These are phyloP conservation scores for Aegilops umbellulata DNA, from an alignment of 176 grass and related monocot genomes.

Conservation along the genomic window DNA sequence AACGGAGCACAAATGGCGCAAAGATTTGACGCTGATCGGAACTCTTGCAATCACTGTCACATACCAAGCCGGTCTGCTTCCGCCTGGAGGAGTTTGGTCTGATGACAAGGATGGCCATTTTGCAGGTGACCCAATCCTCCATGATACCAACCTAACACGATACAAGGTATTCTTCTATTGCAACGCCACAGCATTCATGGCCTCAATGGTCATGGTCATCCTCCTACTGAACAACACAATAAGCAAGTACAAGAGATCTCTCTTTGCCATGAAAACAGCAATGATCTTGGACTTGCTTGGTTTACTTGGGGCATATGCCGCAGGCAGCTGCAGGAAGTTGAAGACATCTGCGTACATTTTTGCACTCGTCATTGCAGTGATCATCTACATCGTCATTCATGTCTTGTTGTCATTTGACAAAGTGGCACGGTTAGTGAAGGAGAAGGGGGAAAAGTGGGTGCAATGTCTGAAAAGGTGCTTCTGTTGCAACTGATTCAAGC, in stretches of 20 bases:
- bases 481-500: constrained; percentile 2
- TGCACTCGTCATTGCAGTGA: constrained; percentile 30
- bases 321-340: constrained; percentile 38
- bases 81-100: constrained; percentile 46
- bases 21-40: constrained; percentile 54
- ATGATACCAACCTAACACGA: constrained; percentile 16
- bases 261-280: constrained; percentile 31
- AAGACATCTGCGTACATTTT: constrained; percentile 39
- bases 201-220: constrained; percentile 42
- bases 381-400: constrained; percentile 40
- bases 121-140: constrained; percentile 39
- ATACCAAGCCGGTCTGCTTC: constrained; percentile 59
- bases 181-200: constrained; percentile 45
- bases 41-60: constrained; percentile 50
- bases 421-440: background rate
- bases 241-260: constrained; percentile 20
- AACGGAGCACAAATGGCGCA: constrained; percentile 47
- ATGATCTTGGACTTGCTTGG: constrained; percentile 42
- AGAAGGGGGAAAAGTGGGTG: constrained; percentile 13
- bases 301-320: constrained; percentile 40
- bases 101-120: constrained; percentile 14
- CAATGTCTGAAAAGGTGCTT: background rate
- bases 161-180: constrained; percentile 50
- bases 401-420: constrained; percentile 32
- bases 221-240: constrained; percentile 40